These are phyloP conservation scores for Fusarium guadeloupense DNA, from an alignment of 2,329 filamentous ascomycete genomes.

Conservation along the genomic window DNA sequence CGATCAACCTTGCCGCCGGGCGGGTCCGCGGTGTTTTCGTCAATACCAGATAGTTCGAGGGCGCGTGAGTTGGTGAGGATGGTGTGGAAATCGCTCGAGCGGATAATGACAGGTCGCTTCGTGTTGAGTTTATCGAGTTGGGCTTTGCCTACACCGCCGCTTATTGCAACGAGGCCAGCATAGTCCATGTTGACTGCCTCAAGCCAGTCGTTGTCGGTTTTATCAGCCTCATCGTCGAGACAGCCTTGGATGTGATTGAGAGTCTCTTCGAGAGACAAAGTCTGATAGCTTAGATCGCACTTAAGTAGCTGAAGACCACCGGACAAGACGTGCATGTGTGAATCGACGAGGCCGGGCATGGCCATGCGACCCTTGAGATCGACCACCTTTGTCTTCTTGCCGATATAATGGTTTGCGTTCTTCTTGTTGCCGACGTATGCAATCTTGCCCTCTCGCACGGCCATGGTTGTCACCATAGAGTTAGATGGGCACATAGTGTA, in stretches of 20 bases:
- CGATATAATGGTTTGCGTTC: conserved; percentile 33
- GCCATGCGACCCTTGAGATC: no score
- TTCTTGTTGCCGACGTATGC: conserved; percentile 34
- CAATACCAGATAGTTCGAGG: conserved; percentile 37
- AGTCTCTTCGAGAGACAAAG: conserved; percentile 25
- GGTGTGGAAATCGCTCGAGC: conserved; percentile 41
- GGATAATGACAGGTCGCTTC: conserved; percentile 36
- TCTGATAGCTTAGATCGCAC: no score
- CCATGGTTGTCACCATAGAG: conserved; percentile 29
- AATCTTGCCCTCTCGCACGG: conserved; percentile 35
- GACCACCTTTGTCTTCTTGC: conserved; percentile 38
- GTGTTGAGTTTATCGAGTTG: conserved; percentile 37
- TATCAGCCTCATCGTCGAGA: conserved; percentile 34
- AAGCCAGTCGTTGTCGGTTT: conserved; percentile 39
- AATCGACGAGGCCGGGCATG: no score
- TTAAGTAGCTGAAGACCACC: no score
- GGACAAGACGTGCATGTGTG: no score
- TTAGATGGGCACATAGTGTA: conserved; percentile 36
- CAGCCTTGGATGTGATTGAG: conserved; percentile 39
- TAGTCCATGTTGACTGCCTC: conserved; percentile 42
- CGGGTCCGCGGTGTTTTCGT: conserved; percentile 32
- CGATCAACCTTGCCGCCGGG: conserved; percentile 37
- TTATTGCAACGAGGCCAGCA: conserved; percentile 32
- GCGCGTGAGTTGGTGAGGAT: conserved; percentile 40
- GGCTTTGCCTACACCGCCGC: conserved; percentile 31